Conservation (phyloP, 1,284 basidiomycete genomes). For the Apiotrichum akiyoshidainum region DNA sequence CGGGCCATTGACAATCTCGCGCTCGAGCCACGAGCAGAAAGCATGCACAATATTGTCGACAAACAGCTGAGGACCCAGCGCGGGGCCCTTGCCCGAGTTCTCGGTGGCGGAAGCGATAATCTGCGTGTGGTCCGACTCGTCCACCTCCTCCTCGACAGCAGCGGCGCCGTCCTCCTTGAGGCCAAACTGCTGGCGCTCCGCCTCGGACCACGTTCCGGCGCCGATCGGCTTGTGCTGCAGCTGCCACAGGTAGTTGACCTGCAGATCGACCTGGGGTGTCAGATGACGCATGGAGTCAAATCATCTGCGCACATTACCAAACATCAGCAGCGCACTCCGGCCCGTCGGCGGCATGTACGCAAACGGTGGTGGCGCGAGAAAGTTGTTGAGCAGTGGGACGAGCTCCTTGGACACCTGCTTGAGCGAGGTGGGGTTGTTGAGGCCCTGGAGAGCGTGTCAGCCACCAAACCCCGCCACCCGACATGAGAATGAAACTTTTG, state of each 20-base stretch:
- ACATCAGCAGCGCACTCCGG: slow-evolving; percentile 39
- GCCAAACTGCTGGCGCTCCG: neutral
- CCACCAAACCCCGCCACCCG: no score
- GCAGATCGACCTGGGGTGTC: slow-evolving; percentile 40
- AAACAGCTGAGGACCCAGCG: slow-evolving; percentile 41
- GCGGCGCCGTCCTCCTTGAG: slow-evolving; percentile 1
- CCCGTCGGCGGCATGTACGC: slow-evolving; percentile 34
- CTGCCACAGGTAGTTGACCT: slow-evolving; percentile 49
- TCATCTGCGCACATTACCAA: slow-evolving; percentile 38
- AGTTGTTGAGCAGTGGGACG: slow-evolving; percentile 33
- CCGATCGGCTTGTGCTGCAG: slow-evolving; percentile 40
- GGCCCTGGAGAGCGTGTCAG: slow-evolving; percentile 25
- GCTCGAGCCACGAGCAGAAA: slow-evolving; percentile 38
- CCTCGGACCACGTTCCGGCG: slow-evolving; percentile 22
- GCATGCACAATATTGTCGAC: slow-evolving; percentile 33
- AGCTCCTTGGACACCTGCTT: slow-evolving; percentile 43
- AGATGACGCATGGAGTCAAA: neutral
- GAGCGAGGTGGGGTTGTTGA: slow-evolving; percentile 47
- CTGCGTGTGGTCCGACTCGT: slow-evolving; percentile 5
- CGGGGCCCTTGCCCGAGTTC: slow-evolving; percentile 34
- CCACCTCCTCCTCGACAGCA: neutral
- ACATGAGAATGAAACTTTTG: no score
- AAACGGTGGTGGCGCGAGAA: slow-evolving; percentile 40
- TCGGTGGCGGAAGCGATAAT: slow-evolving; percentile 41
- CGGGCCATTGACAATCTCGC: slow-evolving; percentile 44